These are phyloP conservation scores for Arachis stenosperma DNA, from an alignment of 306 rosid genomes.

Conservation along the genomic window DNA sequence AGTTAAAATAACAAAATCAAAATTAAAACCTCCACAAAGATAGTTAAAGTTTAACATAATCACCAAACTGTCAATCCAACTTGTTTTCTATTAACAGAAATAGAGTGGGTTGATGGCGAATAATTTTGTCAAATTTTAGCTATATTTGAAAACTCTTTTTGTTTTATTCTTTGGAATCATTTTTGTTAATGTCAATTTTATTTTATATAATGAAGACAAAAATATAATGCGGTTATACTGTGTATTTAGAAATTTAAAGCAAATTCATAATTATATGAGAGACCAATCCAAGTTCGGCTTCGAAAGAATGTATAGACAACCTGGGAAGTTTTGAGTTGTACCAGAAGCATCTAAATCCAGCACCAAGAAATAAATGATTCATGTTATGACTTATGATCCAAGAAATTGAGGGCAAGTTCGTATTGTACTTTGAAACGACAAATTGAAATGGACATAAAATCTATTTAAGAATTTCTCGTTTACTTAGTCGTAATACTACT, in stretches of 20 bases:
- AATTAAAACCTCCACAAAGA: too few species aligned
- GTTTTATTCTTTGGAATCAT: too few species aligned
- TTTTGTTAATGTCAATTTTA: too few species aligned
- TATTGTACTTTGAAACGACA: neutral
- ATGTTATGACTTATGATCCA: neutral
- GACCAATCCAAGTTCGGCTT: neutral
- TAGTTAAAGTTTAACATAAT: too few species aligned
- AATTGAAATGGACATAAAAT: neutral
- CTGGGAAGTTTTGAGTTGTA: neutral
- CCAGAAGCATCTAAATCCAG: too few species aligned
- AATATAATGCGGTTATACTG: neutral
- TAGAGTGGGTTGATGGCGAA: too few species aligned
- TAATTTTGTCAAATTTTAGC: too few species aligned
- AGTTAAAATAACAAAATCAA: too few species aligned
- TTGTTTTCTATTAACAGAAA: too few species aligned
- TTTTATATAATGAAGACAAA: neutral
- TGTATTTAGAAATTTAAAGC: neutral
- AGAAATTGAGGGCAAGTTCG: neutral
- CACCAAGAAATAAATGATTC: too few species aligned
- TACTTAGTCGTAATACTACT: constrained; percentile 24
- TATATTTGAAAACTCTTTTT: too few species aligned
- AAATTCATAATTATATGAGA: neutral
- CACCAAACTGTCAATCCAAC: too few species aligned
- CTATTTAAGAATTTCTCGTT: constrained; percentile 13
- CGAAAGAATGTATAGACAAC: neutral